Base-by-base conservation (phyloP, 2,329 filamentous ascomycete species). In the Hypoxylon sp. region DNA sequence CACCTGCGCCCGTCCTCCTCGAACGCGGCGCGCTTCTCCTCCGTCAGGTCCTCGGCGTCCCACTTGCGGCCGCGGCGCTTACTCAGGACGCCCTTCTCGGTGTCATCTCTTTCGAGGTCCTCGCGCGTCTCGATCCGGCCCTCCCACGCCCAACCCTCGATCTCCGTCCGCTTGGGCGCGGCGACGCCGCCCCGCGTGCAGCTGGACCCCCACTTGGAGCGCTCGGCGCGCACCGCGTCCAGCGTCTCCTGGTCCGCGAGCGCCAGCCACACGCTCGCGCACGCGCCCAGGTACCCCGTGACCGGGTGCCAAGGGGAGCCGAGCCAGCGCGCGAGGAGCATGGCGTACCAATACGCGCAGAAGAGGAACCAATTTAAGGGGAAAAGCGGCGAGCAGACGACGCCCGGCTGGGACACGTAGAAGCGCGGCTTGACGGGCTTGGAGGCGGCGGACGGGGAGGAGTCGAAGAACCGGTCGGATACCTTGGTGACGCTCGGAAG, bases 271-370 rank as follows among this genome's bases (percentile, higher is more conserved):
- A 91, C 89, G 4, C 92, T 86, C 0, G 93, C 87, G 49, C 85
- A 85, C 6, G 94, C 92, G 43, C 91, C 94, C 19, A 86, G 84
- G 79, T 97, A 97, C 0, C 89, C 84, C n/a, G 84, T 85, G 50
- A 92, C 83, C 0, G 86, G 84, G 76, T 98, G 94, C 95, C 95
- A 99, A 10, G 91, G 91, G 2, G 92, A 96, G 50, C 95, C 95
- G 24, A 93, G 75, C 81, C 86, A 88, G 67, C 94, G 91, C 13
- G 88, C 87, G 15, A 97, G 44, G 75, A 89, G 89, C 75, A 96
- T 89, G 3, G 85, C 81, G 19, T 86, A 73, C 52, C 86, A 78
- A 85, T 95, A 95, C 64, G 85, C 81, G 75, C 87, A 89, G 67
- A 87, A 85, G 63, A 97, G 83, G 68, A 93, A 81, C 68, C 85